Conservation (phyloP, 2,329 filamentous ascomycete species). For the Penicillium glabrum region DNA sequence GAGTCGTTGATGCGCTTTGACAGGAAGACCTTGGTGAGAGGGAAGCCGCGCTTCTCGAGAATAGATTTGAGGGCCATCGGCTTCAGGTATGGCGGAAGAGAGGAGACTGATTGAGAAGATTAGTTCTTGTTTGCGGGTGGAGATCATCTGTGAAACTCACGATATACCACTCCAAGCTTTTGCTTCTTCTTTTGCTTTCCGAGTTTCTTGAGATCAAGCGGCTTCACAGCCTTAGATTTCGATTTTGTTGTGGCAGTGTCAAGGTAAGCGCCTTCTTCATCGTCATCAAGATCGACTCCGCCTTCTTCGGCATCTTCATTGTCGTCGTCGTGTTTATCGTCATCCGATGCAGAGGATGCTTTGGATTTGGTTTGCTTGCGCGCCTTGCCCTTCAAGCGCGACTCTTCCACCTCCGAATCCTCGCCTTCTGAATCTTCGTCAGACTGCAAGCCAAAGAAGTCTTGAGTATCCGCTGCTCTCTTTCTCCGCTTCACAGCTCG, state of each 20-base stretch:
- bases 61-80: conserved; percentile 47
- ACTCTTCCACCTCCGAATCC: conserved; percentile 12
- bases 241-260: conserved; percentile 11
- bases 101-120: conserved; percentile 43
- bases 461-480: conserved; percentile 23
- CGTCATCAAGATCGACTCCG: conserved; percentile 3
- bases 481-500: conserved; percentile 33
- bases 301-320: conserved; percentile 4
- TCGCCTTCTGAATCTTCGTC: conserved; percentile 43
- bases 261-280: conserved; percentile 14
- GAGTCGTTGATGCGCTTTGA: neutral
- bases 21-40: conserved; percentile 32
- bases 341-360: neutral
- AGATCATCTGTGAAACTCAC: neutral
- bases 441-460: conserved; percentile 42
- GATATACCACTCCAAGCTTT: neutral
- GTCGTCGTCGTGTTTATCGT: neutral
- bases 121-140: conserved; percentile 29
- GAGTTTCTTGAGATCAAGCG: neutral
- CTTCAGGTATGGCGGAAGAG: conserved; percentile 49
- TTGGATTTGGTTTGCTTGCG: conserved; percentile 2
- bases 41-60: conserved; percentile 41
- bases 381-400: conserved; percentile 17
- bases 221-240: conserved; percentile 15
- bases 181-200: conserved; percentile 8